Evolutionary conservation across 2,329 filamentous ascomycete species (phyloP).

Genomic region (Ceratocystis cubensis): DNA sequence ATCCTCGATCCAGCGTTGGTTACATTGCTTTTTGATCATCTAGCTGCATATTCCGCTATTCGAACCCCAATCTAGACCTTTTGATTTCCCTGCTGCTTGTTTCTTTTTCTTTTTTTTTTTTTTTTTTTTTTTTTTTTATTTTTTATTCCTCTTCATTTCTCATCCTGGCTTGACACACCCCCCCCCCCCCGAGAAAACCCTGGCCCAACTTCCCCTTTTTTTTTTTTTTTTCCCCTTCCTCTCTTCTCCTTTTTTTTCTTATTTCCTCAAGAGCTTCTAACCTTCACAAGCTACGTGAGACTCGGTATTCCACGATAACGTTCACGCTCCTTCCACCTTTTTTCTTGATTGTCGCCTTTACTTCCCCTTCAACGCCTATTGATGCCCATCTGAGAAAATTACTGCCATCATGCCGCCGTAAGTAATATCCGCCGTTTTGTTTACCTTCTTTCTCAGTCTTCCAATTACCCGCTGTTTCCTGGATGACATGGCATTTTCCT

Average conservation of each 20-base stretch:
- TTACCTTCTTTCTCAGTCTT: neutral
- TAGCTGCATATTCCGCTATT: slow-evolving; percentile 3
- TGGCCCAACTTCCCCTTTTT: neutral
- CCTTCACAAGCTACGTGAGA: slow-evolving; percentile 2
- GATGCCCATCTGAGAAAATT: neutral
- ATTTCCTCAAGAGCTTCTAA: neutral
- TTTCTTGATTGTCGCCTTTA: neutral
- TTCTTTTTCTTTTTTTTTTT: neutral
- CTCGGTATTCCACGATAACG: neutral
- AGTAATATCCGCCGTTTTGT: neutral
- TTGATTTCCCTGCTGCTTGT: neutral
- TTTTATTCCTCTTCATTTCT: neutral
- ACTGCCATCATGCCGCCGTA: slow-evolving; percentile 9
- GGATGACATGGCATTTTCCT: slow-evolving; percentile 2
- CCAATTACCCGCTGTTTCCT: neutral
- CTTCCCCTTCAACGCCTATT: neutral
- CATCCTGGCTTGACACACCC: neutral
- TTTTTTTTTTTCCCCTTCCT: slow-evolving; percentile 8
- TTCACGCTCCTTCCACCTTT: neutral
- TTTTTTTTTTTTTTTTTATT: neutral
- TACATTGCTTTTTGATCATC: neutral
- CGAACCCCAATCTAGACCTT: slow-evolving; percentile 7
- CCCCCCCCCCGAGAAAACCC: slow-evolving; percentile 2
- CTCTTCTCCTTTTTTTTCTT: slow-evolving; percentile 5
- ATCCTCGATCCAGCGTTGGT: neutral